These are phyloP conservation scores for Zygosaccharomyces pseudobailii DNA, from an alignment of 1,139 yeast genomes.

Conservation along the genomic window DNA sequence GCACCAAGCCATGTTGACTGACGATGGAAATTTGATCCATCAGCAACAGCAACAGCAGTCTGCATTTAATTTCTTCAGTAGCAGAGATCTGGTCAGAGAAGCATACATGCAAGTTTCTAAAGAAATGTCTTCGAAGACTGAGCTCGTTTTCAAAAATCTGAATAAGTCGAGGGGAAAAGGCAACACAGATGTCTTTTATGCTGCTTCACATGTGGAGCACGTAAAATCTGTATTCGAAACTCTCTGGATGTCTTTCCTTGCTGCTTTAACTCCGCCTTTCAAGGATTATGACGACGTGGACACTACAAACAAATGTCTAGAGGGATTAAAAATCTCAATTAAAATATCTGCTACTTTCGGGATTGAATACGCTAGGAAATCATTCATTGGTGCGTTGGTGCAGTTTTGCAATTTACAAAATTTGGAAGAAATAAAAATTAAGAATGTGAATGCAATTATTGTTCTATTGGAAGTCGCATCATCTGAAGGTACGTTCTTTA, in stretches of 20 bases:
- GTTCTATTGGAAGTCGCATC: constrained; percentile 73
- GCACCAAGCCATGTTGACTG: constrained; percentile 81
- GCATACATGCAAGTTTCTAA: constrained; percentile 89
- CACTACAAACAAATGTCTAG: constrained; percentile 66
- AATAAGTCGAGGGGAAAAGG: constrained; percentile 43
- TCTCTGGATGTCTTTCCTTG: constrained; percentile 94
- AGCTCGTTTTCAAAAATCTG: constrained; percentile 69
- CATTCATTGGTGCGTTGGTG: constrained; percentile 85
- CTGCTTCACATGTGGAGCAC: constrained; percentile 81
- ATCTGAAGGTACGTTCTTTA: constrained; percentile 68
- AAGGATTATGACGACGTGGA: constrained; percentile 82
- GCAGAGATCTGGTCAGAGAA: constrained; percentile 71
- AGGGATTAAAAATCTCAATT: constrained; percentile 79
- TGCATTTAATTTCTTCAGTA: constrained; percentile 63
- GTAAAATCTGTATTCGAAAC: constrained; percentile 92
- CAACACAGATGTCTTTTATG: constrained; percentile 35
- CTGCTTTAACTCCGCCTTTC: constrained; percentile 90
- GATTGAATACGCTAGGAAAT: constrained; percentile 76
- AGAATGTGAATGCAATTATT: constrained; percentile 77
- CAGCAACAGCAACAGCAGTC: constrained; percentile 39
- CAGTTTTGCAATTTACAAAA: constrained; percentile 81
- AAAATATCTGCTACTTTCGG: constrained; percentile 83
- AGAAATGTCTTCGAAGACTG: constrained; percentile 88
- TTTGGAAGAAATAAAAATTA: constrained; percentile 69
- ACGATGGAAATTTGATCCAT: constrained; percentile 44